Evolutionary conservation across 2,329 filamentous ascomycete species (phyloP), one percentile per base, ranked within the genome.

Genomic region (Lecanosticta acicola): DNA sequence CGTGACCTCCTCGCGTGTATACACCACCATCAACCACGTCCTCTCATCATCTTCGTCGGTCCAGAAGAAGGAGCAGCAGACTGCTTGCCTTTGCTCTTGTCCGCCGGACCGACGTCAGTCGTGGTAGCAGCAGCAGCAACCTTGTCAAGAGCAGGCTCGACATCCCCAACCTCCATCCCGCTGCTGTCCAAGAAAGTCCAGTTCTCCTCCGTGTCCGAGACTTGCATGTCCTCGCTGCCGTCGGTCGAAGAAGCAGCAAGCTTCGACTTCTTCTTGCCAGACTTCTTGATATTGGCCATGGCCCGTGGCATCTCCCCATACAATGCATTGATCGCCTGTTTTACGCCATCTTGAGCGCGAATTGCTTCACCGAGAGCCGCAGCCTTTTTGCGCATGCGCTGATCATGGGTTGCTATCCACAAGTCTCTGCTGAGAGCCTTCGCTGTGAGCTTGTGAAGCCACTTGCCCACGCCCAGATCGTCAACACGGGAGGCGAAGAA

Each of bases 291-390:
- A 36, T 97, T 74, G 13, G 84, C 84, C 66, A 80, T 86, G 32
- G 93, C 90, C 59, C 96, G 96, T 63, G 97, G 93, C 45, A 97
- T 77, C 64, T 97, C 91, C 34, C 93, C 85, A 64, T 97, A 98
- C 46, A 98, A 87, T 49, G 82, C 86, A 66, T 95, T 87, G 51
- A 97, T 93, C 4, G 91, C 93, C 3, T 77, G 85, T 39, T 84
- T 81, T n/a, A 96, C 89, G 29, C 93, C 93, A 54, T 88, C 82
- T 66, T 98, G 91, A 85, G 79, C 83, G 47, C 91, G 83, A 56
- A 98, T 97, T 62, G 87, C 80, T 69, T 93, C 85, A 10, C 93
- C 93, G 17, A 98, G 67, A 2, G 84, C 74, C 42, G 77, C 78
- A 1, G 93, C 93, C 69, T 93, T 95, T 53, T 81, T 73, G 59